These are phyloP conservation scores for Penicillium sp. DNA, from an alignment of 2,329 filamentous ascomycete genomes.

Conservation along the genomic window DNA sequence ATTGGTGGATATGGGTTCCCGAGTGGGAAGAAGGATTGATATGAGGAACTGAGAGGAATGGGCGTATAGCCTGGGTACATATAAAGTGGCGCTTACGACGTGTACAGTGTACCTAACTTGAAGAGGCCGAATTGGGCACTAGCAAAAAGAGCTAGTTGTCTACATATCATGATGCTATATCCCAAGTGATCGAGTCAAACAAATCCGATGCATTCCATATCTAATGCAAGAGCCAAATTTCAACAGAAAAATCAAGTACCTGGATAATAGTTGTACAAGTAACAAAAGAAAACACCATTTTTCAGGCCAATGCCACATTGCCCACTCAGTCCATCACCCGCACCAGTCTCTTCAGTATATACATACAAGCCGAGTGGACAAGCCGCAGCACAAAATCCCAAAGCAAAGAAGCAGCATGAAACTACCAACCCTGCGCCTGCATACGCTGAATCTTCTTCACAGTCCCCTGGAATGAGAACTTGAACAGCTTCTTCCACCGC, in stretches of 20 bases:
- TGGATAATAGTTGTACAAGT: slow-evolving; percentile 16
- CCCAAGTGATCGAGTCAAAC: slow-evolving; percentile 6
- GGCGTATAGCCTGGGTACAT: slow-evolving; percentile 5
- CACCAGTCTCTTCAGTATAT: slow-evolving; percentile 12
- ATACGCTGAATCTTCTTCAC: slow-evolving; percentile 37
- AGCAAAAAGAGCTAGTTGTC: neutral
- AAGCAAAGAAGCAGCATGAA: neutral
- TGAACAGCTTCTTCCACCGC: slow-evolving; percentile 40
- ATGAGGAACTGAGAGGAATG: neutral
- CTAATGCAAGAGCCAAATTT: slow-evolving; percentile 14
- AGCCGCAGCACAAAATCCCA: neutral
- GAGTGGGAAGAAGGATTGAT: slow-evolving; percentile 38
- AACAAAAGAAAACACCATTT: slow-evolving; percentile 10
- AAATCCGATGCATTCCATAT: slow-evolving; percentile 19
- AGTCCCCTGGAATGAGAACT: slow-evolving; percentile 37
- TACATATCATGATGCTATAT: slow-evolving; percentile 1
- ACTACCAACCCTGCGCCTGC: slow-evolving; percentile 41
- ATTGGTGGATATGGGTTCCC: slow-evolving; percentile 30
- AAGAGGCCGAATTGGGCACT: neutral
- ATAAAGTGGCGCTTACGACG: slow-evolving; percentile 1
- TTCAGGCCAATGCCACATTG: slow-evolving; percentile 7
- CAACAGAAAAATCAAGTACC: slow-evolving; percentile 10
- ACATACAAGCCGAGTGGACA: slow-evolving; percentile 11
- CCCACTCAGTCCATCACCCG: slow-evolving; percentile 3
- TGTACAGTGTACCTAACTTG: slow-evolving; percentile 10